phyloP scores from a whole-genome alignment of 352 stramenopile species.

The Globisporangium cederbergense region DNA sequence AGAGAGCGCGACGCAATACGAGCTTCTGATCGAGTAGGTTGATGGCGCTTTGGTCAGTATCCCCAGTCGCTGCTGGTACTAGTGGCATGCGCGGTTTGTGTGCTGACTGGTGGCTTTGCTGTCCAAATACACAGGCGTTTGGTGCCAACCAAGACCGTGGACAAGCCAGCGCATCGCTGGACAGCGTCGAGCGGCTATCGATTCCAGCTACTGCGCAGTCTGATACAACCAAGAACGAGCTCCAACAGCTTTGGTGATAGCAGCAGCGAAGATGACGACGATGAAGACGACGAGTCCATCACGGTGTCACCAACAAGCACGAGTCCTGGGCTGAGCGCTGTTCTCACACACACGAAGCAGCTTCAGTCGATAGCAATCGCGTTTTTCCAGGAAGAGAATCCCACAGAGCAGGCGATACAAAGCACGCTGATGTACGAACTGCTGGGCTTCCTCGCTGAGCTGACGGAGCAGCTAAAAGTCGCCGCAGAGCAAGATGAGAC shows the following conservation, averaged over 20 bases:
- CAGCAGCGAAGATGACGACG: background rate
- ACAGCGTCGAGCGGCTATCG: constrained; percentile 30
- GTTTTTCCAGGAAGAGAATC: background rate
- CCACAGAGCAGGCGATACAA: background rate
- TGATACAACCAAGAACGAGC: constrained; percentile 19
- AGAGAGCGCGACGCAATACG: background rate
- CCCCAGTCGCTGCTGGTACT: background rate
- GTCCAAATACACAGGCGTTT: constrained; percentile 3
- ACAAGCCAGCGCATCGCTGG: background rate
- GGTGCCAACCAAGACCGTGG: background rate
- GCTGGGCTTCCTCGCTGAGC: constrained; percentile 31
- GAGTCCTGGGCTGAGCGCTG: background rate
- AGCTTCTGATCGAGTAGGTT: constrained; percentile 12
- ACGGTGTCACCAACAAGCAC: background rate
- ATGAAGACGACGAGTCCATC: background rate
- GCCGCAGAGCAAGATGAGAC: background rate
- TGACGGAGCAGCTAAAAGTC: constrained; percentile 20
- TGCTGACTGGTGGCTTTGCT: background rate
- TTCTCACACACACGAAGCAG: background rate
- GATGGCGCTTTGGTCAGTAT: background rate
- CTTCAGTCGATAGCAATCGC: background rate
- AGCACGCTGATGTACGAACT: constrained; percentile 9
- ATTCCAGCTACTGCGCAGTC: constrained; percentile 45
- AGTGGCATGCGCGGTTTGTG: background rate
- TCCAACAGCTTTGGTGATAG: background rate